Evolutionary conservation across 2,329 filamentous ascomycete genomes (phyloP), one percentile per base, ranked within the genome.

Genomic region (Phaeosphaeria sp.): DNA sequence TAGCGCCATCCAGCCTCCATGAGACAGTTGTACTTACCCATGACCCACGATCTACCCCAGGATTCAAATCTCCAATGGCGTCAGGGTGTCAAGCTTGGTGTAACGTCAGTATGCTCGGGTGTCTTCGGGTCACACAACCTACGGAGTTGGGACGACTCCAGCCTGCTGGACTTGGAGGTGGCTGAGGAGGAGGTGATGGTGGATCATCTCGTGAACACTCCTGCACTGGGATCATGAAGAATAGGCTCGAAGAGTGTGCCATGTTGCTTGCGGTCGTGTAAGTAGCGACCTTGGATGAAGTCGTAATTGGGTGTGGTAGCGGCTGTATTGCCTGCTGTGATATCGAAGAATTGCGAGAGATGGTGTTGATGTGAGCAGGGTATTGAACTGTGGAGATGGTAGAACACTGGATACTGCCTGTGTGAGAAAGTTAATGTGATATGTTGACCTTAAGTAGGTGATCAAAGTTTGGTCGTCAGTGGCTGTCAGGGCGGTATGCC

Each of bases 171-270:
- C 77, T 79, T 67, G 76, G 75, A 44, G 77, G 77, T 15, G 76
- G 77, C 56, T 77, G 75, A 30, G 76, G 75, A 24, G 77, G 77
- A 25, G 77, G 77, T 25, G 77, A 77, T 27, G 76, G 77, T 9
- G 77, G 74, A 40, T 79, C 77, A 21, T 74, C 74, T 63, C 73
- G 72, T 51, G 74, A 77, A 25, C 55, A 48, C 24, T 70, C 55
- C 50, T 66, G 65, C 33, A 61, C 60, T 22, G 55, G 25, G 20
- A 56, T 40, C 36, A 55, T 24, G 18, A 53, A 49, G 25, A 43
- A 51, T 39, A 40, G 45, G 18, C 39, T 46, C 49, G 21, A 18
- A 36, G n/a, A 33, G n/a, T 47, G 40, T 13, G 30, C 30, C 21
- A 45, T 25, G 27, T 33, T 21, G n/a, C 21, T 20, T 42, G 18